Base-by-base conservation (phyloP, 2,329 filamentous ascomycete species). In the Ceratocystis ficicola region DNA sequence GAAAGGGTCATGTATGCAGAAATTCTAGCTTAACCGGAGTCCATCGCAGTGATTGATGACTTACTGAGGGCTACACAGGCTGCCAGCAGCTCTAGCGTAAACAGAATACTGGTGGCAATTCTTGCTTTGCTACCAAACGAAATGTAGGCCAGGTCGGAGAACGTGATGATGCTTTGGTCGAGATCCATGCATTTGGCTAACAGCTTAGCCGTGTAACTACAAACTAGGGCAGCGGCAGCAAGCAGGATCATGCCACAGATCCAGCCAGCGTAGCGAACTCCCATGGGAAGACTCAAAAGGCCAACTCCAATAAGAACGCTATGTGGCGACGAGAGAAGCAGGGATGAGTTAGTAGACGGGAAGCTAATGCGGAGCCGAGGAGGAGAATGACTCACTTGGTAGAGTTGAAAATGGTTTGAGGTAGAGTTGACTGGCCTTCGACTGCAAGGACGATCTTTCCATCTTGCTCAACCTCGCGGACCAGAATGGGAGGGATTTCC, bases 371-470 rank as follows among this genome's bases (percentile, higher is more conserved):
- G 28, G n/a, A 59, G 48, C 17, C 32, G 41, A 2, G 44, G 41
- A 12, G 17, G 61, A 50, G 6, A 66, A 36, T 30, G 4, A 69
- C 75, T 68, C 70, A 79, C 77, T 96, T 96, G 73, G 93, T 93
- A 2, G 90, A 95, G 76, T 99, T 99, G 80, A 97, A 95, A 69
- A 96, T 83, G 5, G 93, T 97, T 77, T 97, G 93, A 0, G 91
- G 91, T 17, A 97, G 80, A 0, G 93, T 99, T n/a, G 90, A 95
- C 77, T 95, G 91, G 48, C 93, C 93, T 68, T 95, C 88, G 1
- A 96, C 86, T 1, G 93, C 83, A 70, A 93, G 83, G 66, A 96
- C 84, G 61, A 93, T 83, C 72, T 87, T 90, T 52, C 94, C 90
- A 70, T 94, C 90, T 71, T 94, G 89, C 73, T 95, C 89, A 12